Base-by-base conservation (phyloP, 1,284 basidiomycete species). In the Papiliotrema laurentii region DNA sequence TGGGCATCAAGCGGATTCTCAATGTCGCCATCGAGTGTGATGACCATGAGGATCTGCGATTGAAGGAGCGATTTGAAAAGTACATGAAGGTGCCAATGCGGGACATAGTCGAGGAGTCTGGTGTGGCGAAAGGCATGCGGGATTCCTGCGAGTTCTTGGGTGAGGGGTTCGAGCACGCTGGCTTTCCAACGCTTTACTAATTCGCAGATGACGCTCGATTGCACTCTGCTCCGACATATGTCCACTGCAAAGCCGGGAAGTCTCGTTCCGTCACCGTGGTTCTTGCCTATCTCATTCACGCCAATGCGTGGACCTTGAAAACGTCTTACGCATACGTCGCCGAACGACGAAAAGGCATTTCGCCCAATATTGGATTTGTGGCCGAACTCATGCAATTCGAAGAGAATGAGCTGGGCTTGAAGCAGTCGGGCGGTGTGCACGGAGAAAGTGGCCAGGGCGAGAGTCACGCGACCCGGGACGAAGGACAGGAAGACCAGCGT, bases 361-460 rank as follows among this genome's bases (percentile, higher is more conserved):
- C 87, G n/a, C 93, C 94, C 9, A 97, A 97, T 69, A 97, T 98
- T 58, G 93, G 93, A 5, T 97, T 97, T 71, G 89, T 97, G 28
- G 90, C 88, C 13, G 93, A 97, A 73, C 80, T 97, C 37, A 97
- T 97, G 91, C 86, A 83, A 43, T 97, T 91, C 66, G 93, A 97
- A 74, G 88, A 94, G 67, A 80, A 84, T 60, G 88, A 91, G 64
- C 79, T 93, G 6, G 87, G 89, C 11, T 82, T 85, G 13, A 89
- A 89, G 72, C 85, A 83, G 13, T 78, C 84, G 31, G 87, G 87
- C 24, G 87, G 83, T 16, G 76, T 85, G 21, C 58, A 60, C 43
- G 65, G 62, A 4, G 64, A 63, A 38, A 50, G 41, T 24, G 39
- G 25, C 25, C 2, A 19, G 21, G 34, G 34, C 33, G 37, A 28